A percentile compares a stretch with the other conserved stretches of the same genome.
These are phyloP conservation scores for Sugiyamaella pinicola DNA, from an alignment of 1,139 yeast genomes.

Conservation along the genomic window DNA sequence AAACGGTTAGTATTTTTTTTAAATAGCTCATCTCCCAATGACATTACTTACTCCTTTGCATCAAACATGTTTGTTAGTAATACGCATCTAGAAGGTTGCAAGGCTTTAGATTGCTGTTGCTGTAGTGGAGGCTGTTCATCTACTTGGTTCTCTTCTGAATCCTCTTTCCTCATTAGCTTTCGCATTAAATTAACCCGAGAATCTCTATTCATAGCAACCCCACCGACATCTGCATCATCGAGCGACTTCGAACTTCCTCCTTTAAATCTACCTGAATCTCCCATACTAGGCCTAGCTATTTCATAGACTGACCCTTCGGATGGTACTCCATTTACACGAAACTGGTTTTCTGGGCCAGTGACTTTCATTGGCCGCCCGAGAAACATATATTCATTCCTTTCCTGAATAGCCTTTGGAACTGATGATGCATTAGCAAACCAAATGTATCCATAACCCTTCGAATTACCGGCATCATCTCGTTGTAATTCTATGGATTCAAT, in stretches of 20 bases:
- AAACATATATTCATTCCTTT: constrained; percentile 42
- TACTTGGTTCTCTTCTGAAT: constrained; percentile 18
- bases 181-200: constrained; percentile 41
- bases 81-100: constrained; percentile 37
- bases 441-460: constrained; percentile 43
- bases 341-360: constrained; percentile 35
- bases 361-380: constrained; percentile 42
- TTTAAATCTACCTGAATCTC: constrained; percentile 8
- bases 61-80: constrained; percentile 44
- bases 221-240: constrained; percentile 38
- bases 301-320: constrained; percentile 26
- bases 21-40: background rate
- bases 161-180: constrained; percentile 43
- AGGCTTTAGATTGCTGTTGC: background rate
- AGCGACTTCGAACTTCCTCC: constrained; percentile 19
- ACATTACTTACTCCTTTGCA: constrained; percentile 38
- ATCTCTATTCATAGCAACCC: constrained; percentile 35
- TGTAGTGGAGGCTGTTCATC: background rate
- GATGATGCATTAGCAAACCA: constrained; percentile 11
- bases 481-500: constrained; percentile 40
- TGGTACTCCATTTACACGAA: constrained; percentile 11
- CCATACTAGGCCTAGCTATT: background rate
- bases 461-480: constrained; percentile 41
- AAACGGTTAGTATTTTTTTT: constrained; percentile 6
- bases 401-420: constrained; percentile 36